These are phyloP conservation scores for Entoloma clypeatum DNA, from an alignment of 1,284 basidiomycete genomes.

Conservation along the genomic window DNA sequence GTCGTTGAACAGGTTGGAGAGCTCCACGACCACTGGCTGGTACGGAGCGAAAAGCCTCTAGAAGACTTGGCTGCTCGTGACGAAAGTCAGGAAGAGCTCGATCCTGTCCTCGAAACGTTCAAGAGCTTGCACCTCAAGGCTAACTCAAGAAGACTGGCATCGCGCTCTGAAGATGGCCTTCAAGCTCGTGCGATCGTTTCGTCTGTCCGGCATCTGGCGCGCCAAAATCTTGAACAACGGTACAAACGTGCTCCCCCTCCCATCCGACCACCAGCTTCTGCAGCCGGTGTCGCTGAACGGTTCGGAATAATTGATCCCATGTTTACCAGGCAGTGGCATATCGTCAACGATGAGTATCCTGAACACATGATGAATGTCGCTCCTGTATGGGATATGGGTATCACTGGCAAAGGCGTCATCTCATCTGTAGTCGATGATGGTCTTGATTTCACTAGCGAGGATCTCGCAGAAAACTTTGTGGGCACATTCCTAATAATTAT, in stretches of 20 bases:
- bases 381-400: slow-evolving; percentile 78
- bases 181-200: slow-evolving; percentile 43
- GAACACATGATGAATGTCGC: slow-evolving; percentile 85
- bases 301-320: slow-evolving; percentile 83
- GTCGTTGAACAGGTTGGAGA: slow-evolving; percentile 88
- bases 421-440: slow-evolving; percentile 96
- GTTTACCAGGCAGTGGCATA: slow-evolving; percentile 91
- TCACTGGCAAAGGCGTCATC: slow-evolving; percentile 84
- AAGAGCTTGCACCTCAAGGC: slow-evolving; percentile 42
- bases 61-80: slow-evolving; percentile 31
- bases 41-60: slow-evolving; percentile 52
- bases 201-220: slow-evolving; percentile 54
- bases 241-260: slow-evolving; percentile 66
- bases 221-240: slow-evolving; percentile 62
- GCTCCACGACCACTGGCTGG: slow-evolving; percentile 81
- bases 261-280: slow-evolving; percentile 33
- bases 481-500: slow-evolving; percentile 32
- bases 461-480: slow-evolving; percentile 90
- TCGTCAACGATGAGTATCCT: slow-evolving; percentile 73
- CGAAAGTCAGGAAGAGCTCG: slow-evolving; percentile 28
- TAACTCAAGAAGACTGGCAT: slow-evolving; percentile 25
- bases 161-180: slow-evolving; percentile 40
- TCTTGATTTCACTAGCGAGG: slow-evolving; percentile 84
- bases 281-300: slow-evolving; percentile 51
- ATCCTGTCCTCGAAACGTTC: slow-evolving; percentile 55